Base-by-base conservation (phyloP, 2,329 filamentous ascomycete genomes). In the Scorias spongiosa region DNA sequence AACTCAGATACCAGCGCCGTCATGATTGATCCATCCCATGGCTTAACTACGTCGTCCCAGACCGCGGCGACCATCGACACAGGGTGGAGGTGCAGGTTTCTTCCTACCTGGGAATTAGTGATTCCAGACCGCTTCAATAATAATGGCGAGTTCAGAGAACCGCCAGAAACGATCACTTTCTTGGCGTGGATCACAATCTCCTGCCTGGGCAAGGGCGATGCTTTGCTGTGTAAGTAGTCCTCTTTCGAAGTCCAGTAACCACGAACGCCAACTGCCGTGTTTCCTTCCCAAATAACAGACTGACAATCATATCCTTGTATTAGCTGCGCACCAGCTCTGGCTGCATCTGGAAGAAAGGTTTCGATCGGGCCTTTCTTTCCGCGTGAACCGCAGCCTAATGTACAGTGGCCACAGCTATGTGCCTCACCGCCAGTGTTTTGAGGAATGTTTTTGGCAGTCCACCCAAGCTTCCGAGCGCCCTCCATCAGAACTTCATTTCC, bases 41-140 rank as follows among this genome's bases (percentile, higher is more conserved):
- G 64, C n/a, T 70, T 72, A 15, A 80, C 71, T 30, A 83, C 78
- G 46, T 86, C 71, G 29, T 81, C 69, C 60, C 81, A 87, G n/a
- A 79, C 68, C 2, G 74, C 82, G 29, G 62, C 67, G 10, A 71
- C 50, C 42, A 73, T 49, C 3, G 57, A 56, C 55, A 78, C 80
- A 1, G 87, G 89, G 56, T 96, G 89, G 1, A 94, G 62, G 54
- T 91, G 71, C 2, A 95, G 74, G 54, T 95, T 84, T 7, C 72
- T 74, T 20, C 89, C 89, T 49, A 95, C 81, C 45, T 94, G 80
- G 3, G 71, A 71, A 58, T 93, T 94, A 67, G 74, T 80, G 41
- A 95, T 62, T 1, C 86, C 86, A 47, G 86, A 93, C 41, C 81
- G 80, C 50, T 79, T 66, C 38, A 96, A 68, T 2, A 95, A 59